A percentile compares a stretch with the other conserved stretches of the same genome.
Conservation (phyloP, 2,329 filamentous ascomycete species). For the Teratosphaeria pseudoeucalypti region DNA sequence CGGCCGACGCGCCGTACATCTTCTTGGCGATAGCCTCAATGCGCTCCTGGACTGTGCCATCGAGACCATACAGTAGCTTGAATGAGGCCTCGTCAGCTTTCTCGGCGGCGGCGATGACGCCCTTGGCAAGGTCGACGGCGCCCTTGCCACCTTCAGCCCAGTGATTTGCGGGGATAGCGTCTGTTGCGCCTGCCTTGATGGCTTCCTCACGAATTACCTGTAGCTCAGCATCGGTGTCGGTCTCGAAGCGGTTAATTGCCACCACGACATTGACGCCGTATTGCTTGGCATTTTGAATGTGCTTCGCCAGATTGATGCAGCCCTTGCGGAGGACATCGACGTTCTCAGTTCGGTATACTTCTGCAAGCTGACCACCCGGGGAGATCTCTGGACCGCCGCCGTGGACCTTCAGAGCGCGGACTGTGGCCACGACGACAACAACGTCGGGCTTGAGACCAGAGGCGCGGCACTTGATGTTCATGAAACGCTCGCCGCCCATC, state of each 20-base stretch:
- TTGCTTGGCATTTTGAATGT: constrained; percentile 77
- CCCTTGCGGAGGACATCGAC: constrained; percentile 80
- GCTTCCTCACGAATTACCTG: constrained; percentile 82
- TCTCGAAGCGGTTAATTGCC: constrained; percentile 92
- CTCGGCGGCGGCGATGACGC: constrained; percentile 70
- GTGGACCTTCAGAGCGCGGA: constrained; percentile 92
- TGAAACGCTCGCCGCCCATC: constrained; percentile 98
- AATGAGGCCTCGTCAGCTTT: constrained; percentile 69
- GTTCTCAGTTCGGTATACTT: constrained; percentile 89
- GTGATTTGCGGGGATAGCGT: constrained; percentile 89
- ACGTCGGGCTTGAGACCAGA: constrained; percentile 88
- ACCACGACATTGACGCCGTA: constrained; percentile 94
- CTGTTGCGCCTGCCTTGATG: constrained; percentile 81
- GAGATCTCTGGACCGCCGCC: constrained; percentile 90
- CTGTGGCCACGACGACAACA: constrained; percentile 89
- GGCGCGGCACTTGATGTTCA: constrained; percentile 98
- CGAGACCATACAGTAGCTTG: constrained; percentile 72
- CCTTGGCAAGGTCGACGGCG: constrained; percentile 77
- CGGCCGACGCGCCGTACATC: constrained; percentile 86
- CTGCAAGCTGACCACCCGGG: constrained; percentile 71
- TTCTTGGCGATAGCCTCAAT: constrained; percentile 82
- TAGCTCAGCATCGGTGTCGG: constrained; percentile 87
- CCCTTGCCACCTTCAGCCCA: constrained; percentile 93
- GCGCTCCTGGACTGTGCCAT: constrained; percentile 72
- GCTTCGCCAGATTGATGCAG: constrained; percentile 90